A percentile compares a stretch with the other conserved stretches of the same genome.
Conservation (phyloP, 768 basidiomycete species). For the Hysterangium stoloniferum region DNA sequence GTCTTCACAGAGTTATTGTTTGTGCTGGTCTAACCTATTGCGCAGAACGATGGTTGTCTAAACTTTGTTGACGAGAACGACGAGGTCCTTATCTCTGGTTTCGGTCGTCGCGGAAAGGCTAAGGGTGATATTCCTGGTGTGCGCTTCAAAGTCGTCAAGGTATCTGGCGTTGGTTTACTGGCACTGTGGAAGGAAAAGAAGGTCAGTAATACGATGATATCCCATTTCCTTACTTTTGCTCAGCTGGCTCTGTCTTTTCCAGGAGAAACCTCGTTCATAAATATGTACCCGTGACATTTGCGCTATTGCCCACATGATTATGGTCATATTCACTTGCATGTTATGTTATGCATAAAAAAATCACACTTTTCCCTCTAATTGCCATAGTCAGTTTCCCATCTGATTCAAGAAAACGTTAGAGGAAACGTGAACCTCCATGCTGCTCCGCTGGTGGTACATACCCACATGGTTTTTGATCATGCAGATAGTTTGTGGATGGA, state of each 20-base stretch:
- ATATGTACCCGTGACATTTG: too few species aligned
- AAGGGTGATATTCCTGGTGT: constrained; percentile 99
- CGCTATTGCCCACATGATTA: too few species aligned
- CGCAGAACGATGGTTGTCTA: constrained; percentile 89
- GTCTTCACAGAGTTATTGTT: constrained; percentile 25
- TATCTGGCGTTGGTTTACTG: constrained; percentile 96
- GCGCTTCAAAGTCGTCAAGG: constrained; percentile 99
- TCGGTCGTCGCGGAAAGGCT: constrained; percentile 99
- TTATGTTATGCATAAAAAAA: too few species aligned
- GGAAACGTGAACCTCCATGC: too few species aligned
- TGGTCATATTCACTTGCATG: too few species aligned
- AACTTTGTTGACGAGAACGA: constrained; percentile 99
- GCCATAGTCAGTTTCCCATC: too few species aligned
- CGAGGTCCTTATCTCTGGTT: constrained; percentile 98
- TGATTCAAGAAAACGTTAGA: too few species aligned
- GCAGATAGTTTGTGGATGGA: too few species aligned
- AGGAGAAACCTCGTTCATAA: constrained; percentile 73
- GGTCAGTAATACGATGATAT: constrained; percentile 43
- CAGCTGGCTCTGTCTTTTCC: constrained; percentile 9
- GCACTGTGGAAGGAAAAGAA: constrained; percentile 99
- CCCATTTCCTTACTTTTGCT: neutral
- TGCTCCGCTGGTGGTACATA: too few species aligned
- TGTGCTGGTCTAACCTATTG: neutral
- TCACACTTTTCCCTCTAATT: too few species aligned
- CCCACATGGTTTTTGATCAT: too few species aligned